phyloP scores from a whole-genome alignment of 805 yeast species.

The Cyberlindnera xishuangbannaensis region DNA sequence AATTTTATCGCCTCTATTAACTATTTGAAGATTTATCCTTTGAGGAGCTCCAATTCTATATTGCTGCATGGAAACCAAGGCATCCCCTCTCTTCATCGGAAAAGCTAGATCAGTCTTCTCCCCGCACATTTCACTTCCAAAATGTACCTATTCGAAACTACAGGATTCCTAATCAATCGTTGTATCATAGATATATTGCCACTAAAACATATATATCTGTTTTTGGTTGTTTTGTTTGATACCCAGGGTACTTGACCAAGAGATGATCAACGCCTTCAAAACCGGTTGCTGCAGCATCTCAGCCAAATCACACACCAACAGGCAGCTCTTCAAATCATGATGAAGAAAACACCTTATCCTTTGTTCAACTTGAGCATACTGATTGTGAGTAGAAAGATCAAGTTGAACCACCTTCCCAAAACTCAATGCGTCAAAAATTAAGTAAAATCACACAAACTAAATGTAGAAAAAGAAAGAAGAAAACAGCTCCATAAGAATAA shows the following conservation, averaged over 20 bases:
- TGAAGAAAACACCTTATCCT: not conserved
- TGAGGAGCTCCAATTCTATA: too few species aligned
- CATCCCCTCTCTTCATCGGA: too few species aligned
- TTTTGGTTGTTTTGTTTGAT: constrained; percentile 5
- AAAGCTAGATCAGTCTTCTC: too few species aligned
- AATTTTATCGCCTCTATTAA: too few species aligned
- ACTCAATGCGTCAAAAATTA: constrained; percentile 13
- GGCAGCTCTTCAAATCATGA: constrained; percentile 4
- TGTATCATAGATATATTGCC: constrained; percentile 17
- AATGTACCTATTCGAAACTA: too few species aligned
- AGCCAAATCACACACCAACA: not conserved
- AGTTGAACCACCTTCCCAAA: constrained; percentile 1
- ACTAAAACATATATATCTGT: constrained; percentile 7
- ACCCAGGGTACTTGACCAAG: not conserved
- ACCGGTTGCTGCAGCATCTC: too few species aligned
- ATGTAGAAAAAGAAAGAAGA: constrained; percentile 3
- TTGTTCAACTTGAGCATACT: too few species aligned
- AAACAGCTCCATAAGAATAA: constrained; percentile 3
- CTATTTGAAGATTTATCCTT: too few species aligned
- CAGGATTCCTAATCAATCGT: constrained; percentile 6
- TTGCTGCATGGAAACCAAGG: too few species aligned
- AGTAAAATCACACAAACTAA: constrained; percentile 6
- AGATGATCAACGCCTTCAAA: constrained; percentile 3
- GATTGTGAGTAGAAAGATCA: not conserved
- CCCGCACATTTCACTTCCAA: too few species aligned